Conservation (phyloP, 257 asterid genomes). For the Coffea eugenioides region DNA sequence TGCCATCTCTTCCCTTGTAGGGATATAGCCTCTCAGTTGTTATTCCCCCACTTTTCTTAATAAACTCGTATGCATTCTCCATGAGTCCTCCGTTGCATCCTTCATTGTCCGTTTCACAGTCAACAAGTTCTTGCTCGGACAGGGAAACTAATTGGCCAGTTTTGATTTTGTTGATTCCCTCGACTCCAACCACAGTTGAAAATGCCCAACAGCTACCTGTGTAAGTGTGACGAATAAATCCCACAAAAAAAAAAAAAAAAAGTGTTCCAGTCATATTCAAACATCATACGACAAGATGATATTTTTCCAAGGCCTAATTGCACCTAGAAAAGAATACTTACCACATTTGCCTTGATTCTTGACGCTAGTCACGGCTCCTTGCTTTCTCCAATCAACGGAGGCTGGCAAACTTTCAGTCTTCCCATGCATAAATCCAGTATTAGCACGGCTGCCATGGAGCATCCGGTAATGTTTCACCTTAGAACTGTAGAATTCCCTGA, state of each 20-base stretch:
- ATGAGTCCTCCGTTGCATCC: slow-evolving; percentile 89
- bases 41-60: slow-evolving; percentile 68
- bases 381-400: slow-evolving; percentile 79
- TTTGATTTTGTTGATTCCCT: slow-evolving; percentile 77
- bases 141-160: slow-evolving; percentile 63
- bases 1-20: slow-evolving; percentile 55
- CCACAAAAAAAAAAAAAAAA: not conserved
- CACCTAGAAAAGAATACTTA: slow-evolving; percentile 22
- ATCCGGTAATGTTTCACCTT: slow-evolving; percentile 58
- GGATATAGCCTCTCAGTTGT: slow-evolving; percentile 71
- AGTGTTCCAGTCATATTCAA: not conserved
- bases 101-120: slow-evolving; percentile 68
- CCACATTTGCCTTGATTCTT: slow-evolving; percentile 93
- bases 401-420: slow-evolving; percentile 46
- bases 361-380: slow-evolving; percentile 72
- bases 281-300: not conserved
- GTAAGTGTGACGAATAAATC: slow-evolving; percentile 2
- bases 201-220: slow-evolving; percentile 95
- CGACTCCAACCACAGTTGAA: slow-evolving; percentile 85
- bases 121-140: slow-evolving; percentile 89
- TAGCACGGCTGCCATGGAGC: slow-evolving; percentile 46
- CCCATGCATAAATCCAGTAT: slow-evolving; percentile 56
- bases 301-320: not conserved
- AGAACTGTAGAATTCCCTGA: slow-evolving; percentile 57
- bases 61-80: slow-evolving; percentile 76